Percentiles rank a stretch among this genome's conserved stretches.
phyloP scores from a whole-genome alignment of 768 basidiomycete species.

The Suillus fuscotomentosus region DNA sequence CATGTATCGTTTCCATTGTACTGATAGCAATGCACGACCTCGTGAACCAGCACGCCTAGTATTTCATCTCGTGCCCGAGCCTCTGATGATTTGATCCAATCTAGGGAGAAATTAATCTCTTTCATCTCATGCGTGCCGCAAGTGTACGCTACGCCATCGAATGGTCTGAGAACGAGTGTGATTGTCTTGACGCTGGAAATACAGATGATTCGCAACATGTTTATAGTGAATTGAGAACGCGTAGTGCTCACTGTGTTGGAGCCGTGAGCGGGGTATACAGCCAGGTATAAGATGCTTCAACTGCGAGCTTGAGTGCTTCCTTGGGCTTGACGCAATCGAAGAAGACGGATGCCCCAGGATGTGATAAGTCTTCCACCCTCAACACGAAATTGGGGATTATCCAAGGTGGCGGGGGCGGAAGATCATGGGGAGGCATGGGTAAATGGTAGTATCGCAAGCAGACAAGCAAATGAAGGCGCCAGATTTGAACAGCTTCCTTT shows the following conservation, averaged over 20 bases:
- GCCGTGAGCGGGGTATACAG: slow-evolving; percentile 44
- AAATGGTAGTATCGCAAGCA: background rate
- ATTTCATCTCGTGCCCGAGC: slow-evolving; percentile 58
- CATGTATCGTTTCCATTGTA: slow-evolving; percentile 58
- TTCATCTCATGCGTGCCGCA: slow-evolving; percentile 54
- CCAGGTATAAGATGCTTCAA: slow-evolving; percentile 38
- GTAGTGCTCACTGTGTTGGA: slow-evolving; percentile 46
- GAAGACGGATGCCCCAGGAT: slow-evolving; percentile 59
- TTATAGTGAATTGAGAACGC: background rate
- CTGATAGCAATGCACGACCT: slow-evolving; percentile 81
- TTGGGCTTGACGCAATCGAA: slow-evolving; percentile 47
- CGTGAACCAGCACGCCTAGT: slow-evolving; percentile 67
- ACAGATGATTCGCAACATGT: slow-evolving; percentile 11
- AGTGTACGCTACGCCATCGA: slow-evolving; percentile 67
- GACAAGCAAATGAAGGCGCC: background rate
- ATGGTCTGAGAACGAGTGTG: slow-evolving; percentile 57
- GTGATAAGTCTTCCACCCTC: slow-evolving; percentile 55
- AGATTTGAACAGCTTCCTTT: background rate
- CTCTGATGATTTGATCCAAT: slow-evolving; percentile 50
- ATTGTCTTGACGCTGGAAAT: slow-evolving; percentile 49
- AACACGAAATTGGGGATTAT: slow-evolving; percentile 56
- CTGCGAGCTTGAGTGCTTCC: slow-evolving; percentile 35
- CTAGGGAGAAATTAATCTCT: slow-evolving; percentile 72
- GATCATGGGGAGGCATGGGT: slow-evolving; percentile 23
- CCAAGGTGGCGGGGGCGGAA: slow-evolving; percentile 36